Percentiles rank a stretch among this genome's conserved stretches.
Conservation (phyloP, 441 rosid species). For the Pelargonium fulgidum region DNA sequence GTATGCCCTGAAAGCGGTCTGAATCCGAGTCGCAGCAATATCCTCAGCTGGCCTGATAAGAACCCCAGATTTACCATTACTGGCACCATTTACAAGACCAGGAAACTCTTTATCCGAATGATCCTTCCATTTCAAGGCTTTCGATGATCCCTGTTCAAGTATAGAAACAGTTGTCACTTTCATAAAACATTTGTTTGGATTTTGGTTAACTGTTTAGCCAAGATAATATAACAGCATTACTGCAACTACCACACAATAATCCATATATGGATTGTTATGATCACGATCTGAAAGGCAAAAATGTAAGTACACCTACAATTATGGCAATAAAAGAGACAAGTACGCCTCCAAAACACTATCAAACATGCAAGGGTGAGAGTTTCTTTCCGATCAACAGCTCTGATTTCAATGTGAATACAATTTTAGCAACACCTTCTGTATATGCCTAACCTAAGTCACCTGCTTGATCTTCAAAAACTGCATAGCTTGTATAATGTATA, state of each 20-base stretch:
- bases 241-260: not conserved
- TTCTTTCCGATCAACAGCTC: too few relatives aligned
- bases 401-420: too few relatives aligned
- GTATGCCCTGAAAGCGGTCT: slow-evolving; percentile 74
- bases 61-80: slow-evolving; percentile 24
- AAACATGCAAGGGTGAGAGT: too few relatives aligned
- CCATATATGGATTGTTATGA: not conserved
- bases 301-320: too few relatives aligned
- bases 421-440: too few relatives aligned
- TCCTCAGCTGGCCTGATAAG: slow-evolving; percentile 51
- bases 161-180: not conserved
- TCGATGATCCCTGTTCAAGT: slow-evolving; percentile 44
- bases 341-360: not conserved
- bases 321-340: too few relatives aligned
- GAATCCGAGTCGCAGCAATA: slow-evolving; percentile 78
- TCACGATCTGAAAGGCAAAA: too few relatives aligned
- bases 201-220: not conserved
- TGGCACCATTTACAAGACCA: slow-evolving; percentile 21
- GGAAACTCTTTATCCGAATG: slow-evolving; percentile 22
- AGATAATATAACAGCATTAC: not conserved
- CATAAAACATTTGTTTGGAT: not conserved
- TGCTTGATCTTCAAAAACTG: too few relatives aligned
- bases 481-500: too few relatives aligned
- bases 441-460: too few relatives aligned
- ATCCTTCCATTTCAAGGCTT: slow-evolving; percentile 54